Conservation (phyloP, 768 basidiomycete genomes). For the Fistulinella prunicolor region DNA sequence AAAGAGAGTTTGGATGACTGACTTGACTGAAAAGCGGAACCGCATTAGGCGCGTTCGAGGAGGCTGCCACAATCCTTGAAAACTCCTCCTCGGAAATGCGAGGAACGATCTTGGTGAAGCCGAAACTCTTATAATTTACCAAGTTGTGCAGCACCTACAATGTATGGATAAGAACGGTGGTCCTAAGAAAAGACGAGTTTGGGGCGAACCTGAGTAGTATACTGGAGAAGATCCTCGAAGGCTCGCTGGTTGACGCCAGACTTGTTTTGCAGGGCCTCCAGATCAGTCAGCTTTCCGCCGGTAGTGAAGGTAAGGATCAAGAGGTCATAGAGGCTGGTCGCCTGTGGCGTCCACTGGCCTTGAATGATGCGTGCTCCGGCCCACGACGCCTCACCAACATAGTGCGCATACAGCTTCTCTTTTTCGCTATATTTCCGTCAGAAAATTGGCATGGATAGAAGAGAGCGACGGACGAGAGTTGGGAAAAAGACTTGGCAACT, state of each 20-base stretch:
- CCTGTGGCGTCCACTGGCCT: slow-evolving; percentile 78
- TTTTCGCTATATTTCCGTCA: slow-evolving; percentile 45
- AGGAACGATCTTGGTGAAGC: slow-evolving; percentile 83
- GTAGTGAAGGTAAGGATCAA: slow-evolving; percentile 67
- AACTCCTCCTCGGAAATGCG: slow-evolving; percentile 63
- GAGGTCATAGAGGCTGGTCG: slow-evolving; percentile 64
- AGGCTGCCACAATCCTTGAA: slow-evolving; percentile 55
- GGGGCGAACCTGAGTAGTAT: slow-evolving; percentile 59
- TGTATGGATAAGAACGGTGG: background rate
- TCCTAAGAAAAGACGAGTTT: background rate
- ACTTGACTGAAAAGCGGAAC: slow-evolving; percentile 63
- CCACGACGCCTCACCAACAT: slow-evolving; percentile 71
- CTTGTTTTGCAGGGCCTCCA: slow-evolving; percentile 48
- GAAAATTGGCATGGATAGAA: background rate
- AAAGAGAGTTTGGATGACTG: slow-evolving; percentile 13
- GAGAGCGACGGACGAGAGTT: slow-evolving; percentile 48
- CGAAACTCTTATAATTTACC: slow-evolving; percentile 76
- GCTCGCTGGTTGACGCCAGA: slow-evolving; percentile 56
- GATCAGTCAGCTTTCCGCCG: slow-evolving; percentile 53
- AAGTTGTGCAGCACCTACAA: slow-evolving; percentile 41
- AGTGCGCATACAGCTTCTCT: slow-evolving; percentile 81
- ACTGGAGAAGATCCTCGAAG: slow-evolving; percentile 71
- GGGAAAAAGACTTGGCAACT: slow-evolving; percentile 65
- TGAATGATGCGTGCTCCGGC: slow-evolving; percentile 82
- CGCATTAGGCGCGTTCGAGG: slow-evolving; percentile 56